Percentiles rank a stretch among this genome's conserved stretches.
phyloP scores from a whole-genome alignment of 164 flowering plant genomes.

The Umbellularia californica region DNA sequence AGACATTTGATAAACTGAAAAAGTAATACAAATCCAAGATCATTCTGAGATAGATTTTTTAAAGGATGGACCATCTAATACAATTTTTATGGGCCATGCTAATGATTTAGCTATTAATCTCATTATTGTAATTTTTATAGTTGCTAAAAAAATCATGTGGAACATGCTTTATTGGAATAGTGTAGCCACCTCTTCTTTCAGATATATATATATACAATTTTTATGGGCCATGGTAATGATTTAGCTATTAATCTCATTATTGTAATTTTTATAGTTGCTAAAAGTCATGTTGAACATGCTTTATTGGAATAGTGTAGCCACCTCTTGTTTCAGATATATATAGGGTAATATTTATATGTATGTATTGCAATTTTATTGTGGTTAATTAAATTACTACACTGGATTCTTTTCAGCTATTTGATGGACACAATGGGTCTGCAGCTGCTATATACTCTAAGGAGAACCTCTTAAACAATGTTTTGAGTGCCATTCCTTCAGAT shows the following conservation, averaged over 20 bases:
- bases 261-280: too few species aligned
- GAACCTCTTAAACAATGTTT: constrained; percentile 75
- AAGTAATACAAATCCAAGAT: too few species aligned
- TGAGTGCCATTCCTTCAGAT: constrained; percentile 78
- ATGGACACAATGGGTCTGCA: constrained; percentile 95
- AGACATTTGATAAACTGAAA: not conserved
- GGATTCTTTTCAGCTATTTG: constrained; percentile 64
- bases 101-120: too few species aligned
- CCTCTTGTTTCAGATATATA: not conserved
- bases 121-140: too few species aligned
- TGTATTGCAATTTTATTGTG: not conserved
- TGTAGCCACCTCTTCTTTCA: not conserved
- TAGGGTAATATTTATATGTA: too few species aligned
- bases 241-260: too few species aligned
- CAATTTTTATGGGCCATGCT: not conserved
- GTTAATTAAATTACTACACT: not conserved
- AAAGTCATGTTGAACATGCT: not conserved
- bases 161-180: not conserved
- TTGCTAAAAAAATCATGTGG: not conserved
- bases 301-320: not conserved
- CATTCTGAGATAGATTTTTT: too few species aligned
- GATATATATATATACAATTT: too few species aligned
- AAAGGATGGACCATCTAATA: too few species aligned
- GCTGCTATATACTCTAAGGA: constrained; percentile 94
- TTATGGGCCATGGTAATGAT: not conserved